Percentiles rank a stretch among this genome's conserved stretches.
Evolutionary conservation across 1,284 basidiomycete species (phyloP).

Genomic region (Fomes fomentarius): DNA sequence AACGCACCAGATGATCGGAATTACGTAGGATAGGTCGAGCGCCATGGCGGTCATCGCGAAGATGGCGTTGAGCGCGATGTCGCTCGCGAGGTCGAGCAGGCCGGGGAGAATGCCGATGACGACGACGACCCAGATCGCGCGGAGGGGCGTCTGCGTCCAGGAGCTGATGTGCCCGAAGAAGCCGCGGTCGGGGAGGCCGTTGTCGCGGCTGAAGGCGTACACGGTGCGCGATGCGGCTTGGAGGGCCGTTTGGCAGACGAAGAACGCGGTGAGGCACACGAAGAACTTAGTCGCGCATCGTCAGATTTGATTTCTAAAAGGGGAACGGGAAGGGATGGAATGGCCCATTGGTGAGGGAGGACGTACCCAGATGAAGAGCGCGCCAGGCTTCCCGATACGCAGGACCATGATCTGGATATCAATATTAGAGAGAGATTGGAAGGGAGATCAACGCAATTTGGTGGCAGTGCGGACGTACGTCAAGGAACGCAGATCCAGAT

Average conservation of each 20-base stretch:
- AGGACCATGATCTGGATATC: conserved; percentile 67
- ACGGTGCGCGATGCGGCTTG: conserved; percentile 89
- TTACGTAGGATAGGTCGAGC: conserved; percentile 72
- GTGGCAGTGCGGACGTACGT: conserved; percentile 45
- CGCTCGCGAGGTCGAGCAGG: conserved; percentile 77
- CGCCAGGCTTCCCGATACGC: conserved; percentile 73
- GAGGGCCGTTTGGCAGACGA: conserved; percentile 79
- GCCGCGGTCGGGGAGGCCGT: conserved; percentile 80
- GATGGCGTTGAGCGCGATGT: conserved; percentile 82
- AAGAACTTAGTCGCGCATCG: conserved; percentile 47
- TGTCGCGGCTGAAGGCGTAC: conserved; percentile 90
- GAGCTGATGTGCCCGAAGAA: conserved; percentile 76
- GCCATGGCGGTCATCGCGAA: conserved; percentile 82
- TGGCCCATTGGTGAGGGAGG: conserved; percentile 7
- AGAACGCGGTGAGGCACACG: conserved; percentile 83
- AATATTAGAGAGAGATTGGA: not conserved
- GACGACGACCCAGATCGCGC: conserved; percentile 82
- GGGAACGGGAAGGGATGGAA: no score
- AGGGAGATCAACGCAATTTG: not conserved
- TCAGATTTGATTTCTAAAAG: not conserved
- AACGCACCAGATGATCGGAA: conserved; percentile 65
- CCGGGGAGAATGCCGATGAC: conserved; percentile 72
- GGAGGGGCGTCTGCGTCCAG: conserved; percentile 77
- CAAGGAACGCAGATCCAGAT: conserved; percentile 71
- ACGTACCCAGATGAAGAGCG: conserved; percentile 76